Conservation (phyloP, 352 stramenopile genomes). For the Phytophthora macrochlamydospora region DNA sequence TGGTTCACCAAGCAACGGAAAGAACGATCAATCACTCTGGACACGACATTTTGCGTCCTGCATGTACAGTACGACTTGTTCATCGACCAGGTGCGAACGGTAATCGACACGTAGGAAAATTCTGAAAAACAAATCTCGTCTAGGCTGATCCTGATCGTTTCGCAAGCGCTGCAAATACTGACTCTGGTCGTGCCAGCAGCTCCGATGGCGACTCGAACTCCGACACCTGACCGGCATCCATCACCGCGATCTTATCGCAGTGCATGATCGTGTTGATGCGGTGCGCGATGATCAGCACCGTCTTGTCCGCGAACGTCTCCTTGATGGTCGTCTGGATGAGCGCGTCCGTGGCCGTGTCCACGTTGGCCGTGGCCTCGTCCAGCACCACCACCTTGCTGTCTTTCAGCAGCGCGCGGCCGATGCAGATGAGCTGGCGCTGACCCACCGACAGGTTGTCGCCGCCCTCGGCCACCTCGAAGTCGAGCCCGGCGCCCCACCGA, state of each 20-base stretch:
- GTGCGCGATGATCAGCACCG: constrained; percentile 94
- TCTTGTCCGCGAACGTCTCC: constrained; percentile 84
- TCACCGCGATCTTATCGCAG: constrained; percentile 84
- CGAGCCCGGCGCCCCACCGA: constrained; percentile 55
- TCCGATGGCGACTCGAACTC: constrained; percentile 90
- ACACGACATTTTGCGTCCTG: too few species aligned
- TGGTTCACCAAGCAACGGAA: too few species aligned
- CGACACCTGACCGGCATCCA: constrained; percentile 80
- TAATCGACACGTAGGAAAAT: too few species aligned
- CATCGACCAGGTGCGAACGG: background rate
- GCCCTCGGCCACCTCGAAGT: constrained; percentile 88
- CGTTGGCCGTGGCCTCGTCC: constrained; percentile 93
- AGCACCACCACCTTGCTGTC: constrained; percentile 92
- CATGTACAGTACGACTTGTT: too few species aligned
- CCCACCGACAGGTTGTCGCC: constrained; percentile 94
- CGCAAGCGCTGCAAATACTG: constrained; percentile 66
- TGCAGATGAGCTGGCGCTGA: constrained; percentile 93
- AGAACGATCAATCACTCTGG: too few species aligned
- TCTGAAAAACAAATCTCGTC: too few species aligned
- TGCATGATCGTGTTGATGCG: constrained; percentile 92
- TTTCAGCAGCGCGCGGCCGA: constrained; percentile 91
- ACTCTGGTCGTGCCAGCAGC: constrained; percentile 68
- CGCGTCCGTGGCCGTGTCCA: constrained; percentile 65
- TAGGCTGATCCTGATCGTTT: constrained; percentile 15
- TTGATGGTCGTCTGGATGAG: constrained; percentile 64